Evolutionary conservation across 768 basidiomycete genomes (phyloP), one percentile per base, ranked within the genome.

Genomic region (Sutorius australiensis): DNA sequence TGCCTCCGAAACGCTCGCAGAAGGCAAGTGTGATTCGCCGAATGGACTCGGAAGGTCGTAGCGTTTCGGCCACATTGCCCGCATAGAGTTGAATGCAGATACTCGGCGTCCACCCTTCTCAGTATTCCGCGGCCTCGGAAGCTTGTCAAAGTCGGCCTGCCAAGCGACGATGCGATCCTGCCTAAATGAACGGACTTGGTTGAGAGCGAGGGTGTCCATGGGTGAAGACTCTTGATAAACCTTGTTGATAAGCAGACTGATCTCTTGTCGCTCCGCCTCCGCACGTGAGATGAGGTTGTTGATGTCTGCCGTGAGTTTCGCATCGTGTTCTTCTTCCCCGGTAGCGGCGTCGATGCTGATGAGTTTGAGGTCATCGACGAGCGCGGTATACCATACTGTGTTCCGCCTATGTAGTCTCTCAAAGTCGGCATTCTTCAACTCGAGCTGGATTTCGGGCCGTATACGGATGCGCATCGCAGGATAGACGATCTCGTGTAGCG

Each of bases 151-250:
- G 65, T 98, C 93, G 56, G 82, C 82, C 68, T 99, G 94, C 91
- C 95, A 98, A n/a, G 89, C 90, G 14, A 95, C 92, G 43, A 95
- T 92, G 67, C 87, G 88, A 61, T 95, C 92, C 72, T 98, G 95
- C 42, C 94, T 79, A 54, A 84, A 85, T 1, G 89, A 84, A 44
- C 94, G 84, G 6, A 94, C 88, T 59, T 82, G 82, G 56, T 94
- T 98, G 46, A 95, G 78, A 34, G 87, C 89, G 39, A 95, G 79
- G 0, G 93, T 95, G 64, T 97, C 93, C 17, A 81, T 88, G 46
- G 92, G 82, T 1, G 81, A 61, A 0, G 92, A 87, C 53, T 92
- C 85, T 61, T 80, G 80, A 69, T 98, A 97, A 24, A 92, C 82
- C 48, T 77, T 73, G 54, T 92, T 87, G 48, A 97, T 84, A 43